These are phyloP conservation scores for Kodamaea nitidulidarum DNA, from an alignment of 805 yeast species.

Conservation along the genomic window DNA sequence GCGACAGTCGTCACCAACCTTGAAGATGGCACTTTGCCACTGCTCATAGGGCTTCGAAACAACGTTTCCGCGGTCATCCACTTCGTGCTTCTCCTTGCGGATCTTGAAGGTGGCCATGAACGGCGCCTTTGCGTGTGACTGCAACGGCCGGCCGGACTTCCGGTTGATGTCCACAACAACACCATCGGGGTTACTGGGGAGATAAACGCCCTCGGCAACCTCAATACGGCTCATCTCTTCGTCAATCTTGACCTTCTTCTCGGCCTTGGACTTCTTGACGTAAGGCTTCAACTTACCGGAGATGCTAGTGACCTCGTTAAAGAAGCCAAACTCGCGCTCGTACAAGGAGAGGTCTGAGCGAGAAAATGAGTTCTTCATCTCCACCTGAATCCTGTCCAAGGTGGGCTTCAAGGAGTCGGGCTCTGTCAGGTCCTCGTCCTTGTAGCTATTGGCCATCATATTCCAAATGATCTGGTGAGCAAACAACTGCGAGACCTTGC, in stretches of 20 bases:
- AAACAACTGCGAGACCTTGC: conserved; percentile 82
- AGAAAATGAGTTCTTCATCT: conserved; percentile 61
- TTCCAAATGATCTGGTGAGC: conserved; percentile 99
- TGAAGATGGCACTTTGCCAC: conserved; percentile 95
- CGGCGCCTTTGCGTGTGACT: conserved; percentile 98
- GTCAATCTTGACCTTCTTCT: conserved; percentile 92
- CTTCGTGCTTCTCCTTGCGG: conserved; percentile 49
- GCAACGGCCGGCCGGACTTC: conserved; percentile 89
- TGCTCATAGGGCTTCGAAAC: conserved; percentile 47
- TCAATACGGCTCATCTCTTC: conserved; percentile 83
- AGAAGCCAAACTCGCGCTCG: conserved; percentile 81
- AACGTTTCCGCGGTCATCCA: conserved; percentile 36
- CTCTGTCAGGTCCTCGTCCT: conserved; percentile 78
- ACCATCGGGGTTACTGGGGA: conserved; percentile 97
- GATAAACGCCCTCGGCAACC: conserved; percentile 77
- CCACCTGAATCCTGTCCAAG: conserved; percentile 65
- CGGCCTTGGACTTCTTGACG: conserved; percentile 91
- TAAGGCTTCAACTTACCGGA: conserved; percentile 94
- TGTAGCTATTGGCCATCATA: conserved; percentile 87
- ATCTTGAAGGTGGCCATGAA: conserved; percentile 95
- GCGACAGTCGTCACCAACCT: conserved; percentile 98
- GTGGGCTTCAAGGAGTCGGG: conserved; percentile 83
- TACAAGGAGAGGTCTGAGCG: conserved; percentile 63
- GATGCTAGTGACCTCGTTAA: conserved; percentile 85
- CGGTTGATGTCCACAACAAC: conserved; percentile 87